Evolutionary conservation across 2,329 filamentous ascomycete species (phyloP), one percentile per base, ranked within the genome.

Genomic region (Paraphoma chrysanthemicola): DNA sequence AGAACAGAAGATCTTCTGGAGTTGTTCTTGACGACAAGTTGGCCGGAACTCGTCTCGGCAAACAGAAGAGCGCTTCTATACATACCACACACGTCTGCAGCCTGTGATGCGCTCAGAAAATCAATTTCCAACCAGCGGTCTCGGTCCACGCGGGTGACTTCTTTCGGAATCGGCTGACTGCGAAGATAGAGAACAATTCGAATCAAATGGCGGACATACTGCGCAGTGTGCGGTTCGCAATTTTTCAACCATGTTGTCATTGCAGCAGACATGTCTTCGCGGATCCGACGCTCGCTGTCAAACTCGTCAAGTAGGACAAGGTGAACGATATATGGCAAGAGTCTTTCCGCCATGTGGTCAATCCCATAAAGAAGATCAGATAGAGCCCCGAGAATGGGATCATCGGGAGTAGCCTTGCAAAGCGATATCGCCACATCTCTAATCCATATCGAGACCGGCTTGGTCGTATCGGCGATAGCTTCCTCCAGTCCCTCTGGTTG

Each of bases 181-280:
- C 93, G 87, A n/a, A 99, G 83, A 71, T 98, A 99, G 2, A 99
- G 79, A 30, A 99, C 82, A 3, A 89, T 86, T 60, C 92, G 90
- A 39, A 98, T 84, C 1, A 97, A 79, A 36, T 95, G 83, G 57
- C 87, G 88, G 48, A 90, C 79, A 66, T 92, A 92, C 6, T 87
- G 83, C 54, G 83, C 84, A 80, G 85, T 53, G 64, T 53, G 65
- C 1, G 74, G 60, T 11, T 81, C 76, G 57, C 78, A 75, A 59
- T 79, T 76, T 2, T 78, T 77, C 36, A 98, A 85, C 82, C 90
- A 92, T 9, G 80, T 77, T 36, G 83, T 86, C 55, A 91, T 82
- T 2, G 88, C 83, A 9, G 81, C 79, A 0, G 93, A 97, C 1
- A 97, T 59, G 2, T 57, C 60, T 6, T 64, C 51, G 11, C 88